Base-by-base conservation (phyloP, 768 basidiomycete species). In the Amanita rimosa region DNA sequence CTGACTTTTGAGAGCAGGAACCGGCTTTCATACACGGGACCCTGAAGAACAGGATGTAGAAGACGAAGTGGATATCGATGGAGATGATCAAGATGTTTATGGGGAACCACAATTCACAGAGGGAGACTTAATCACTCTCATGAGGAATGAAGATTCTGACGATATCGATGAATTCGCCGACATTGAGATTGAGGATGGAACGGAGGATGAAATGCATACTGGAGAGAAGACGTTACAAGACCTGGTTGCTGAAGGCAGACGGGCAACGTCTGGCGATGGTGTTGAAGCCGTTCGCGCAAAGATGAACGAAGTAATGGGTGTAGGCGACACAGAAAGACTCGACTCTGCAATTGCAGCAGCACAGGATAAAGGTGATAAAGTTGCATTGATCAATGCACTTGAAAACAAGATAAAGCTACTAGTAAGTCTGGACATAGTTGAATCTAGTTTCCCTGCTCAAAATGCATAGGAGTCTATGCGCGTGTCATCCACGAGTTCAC, bases 61-160 rank as follows among this genome's bases (percentile, higher is more conserved):
- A 26, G 86, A 84, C 14, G 87, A 88, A 40, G 70, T 90, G 8
- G 88, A 91, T 50, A 68, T 89, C 8, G 87, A 88, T 49, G 86
- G 87, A 2, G 84, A 85, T 48, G 86, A 87, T 58, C 72, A 79
- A 48, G 73, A 59, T 3, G 56, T 72, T 1, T 91, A 78, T 57
- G 87, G 87, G 1, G 74, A 75, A 14, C 70, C 74, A 0, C 88
- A 91, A 58, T 91, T 91, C 60, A 81, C 79, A 8, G 86, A 89
- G 60, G 71, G 70, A 2, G 87, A 90, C 56, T 67, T 89, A 29
- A 63, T 85, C 10, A 67, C 66, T 42, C 60, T 63, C 2, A 13
- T 36, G 11, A 35, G 34, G n/a, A 55, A 60, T 31, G 52, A 46
- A n/a, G 50, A 55, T 6, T 57, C 55, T n/a, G 47, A 44, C 24